These are phyloP conservation scores for Rehmannia glutinosa DNA, from an alignment of 257 asterid species.

Conservation along the genomic window DNA sequence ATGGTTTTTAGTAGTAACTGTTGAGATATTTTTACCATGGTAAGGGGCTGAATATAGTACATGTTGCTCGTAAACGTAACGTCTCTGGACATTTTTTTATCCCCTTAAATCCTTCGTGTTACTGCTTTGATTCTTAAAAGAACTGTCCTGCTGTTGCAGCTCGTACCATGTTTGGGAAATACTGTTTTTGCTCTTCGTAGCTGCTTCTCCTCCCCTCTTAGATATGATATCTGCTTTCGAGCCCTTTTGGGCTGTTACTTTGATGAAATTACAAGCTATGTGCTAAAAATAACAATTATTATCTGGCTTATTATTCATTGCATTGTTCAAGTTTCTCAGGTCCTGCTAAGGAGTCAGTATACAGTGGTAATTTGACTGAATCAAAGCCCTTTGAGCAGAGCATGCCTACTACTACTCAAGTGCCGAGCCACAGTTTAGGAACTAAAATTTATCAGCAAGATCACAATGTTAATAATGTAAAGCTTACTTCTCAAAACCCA, in stretches of 20 bases:
- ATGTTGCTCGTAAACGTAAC: neutral
- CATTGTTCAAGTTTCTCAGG: constrained; percentile 89
- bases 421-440: constrained; percentile 30
- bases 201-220: constrained; percentile 12
- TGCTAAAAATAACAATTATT: constrained; percentile 14
- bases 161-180: neutral
- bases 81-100: neutral
- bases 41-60: neutral
- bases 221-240: constrained; percentile 12
- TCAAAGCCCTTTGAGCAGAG: constrained; percentile 46
- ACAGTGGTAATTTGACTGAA: constrained; percentile 40
- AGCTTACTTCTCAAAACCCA: constrained; percentile 11
- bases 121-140: constrained; percentile 1
- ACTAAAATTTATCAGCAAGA: constrained; percentile 46
- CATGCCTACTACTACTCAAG: constrained; percentile 31
- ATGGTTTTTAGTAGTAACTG: neutral
- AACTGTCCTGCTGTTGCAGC: constrained; percentile 5
- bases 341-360: constrained; percentile 56
- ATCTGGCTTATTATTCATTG: constrained; percentile 54
- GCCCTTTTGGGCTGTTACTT: constrained; percentile 3
- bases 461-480: constrained; percentile 40
- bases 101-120: neutral
- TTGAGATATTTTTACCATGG: neutral
- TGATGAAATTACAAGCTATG: neutral
- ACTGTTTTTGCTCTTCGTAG: constrained; percentile 11